These are phyloP conservation scores for Fusarium buxicola DNA, from an alignment of 2,329 filamentous ascomycete species.

Conservation along the genomic window DNA sequence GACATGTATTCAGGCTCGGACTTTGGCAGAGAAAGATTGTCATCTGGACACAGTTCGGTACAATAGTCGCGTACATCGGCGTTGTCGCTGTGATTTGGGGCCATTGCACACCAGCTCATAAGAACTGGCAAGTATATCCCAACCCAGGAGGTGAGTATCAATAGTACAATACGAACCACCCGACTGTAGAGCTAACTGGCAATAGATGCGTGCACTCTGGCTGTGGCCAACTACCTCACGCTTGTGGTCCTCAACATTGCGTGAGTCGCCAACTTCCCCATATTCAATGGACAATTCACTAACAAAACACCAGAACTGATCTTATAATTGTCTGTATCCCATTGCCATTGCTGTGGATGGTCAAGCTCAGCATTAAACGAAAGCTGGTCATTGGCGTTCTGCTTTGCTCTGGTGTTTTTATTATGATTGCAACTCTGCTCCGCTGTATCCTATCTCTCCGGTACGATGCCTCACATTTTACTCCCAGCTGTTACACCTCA, in stretches of 20 bases:
- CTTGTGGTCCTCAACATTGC: slow-evolving; percentile 53
- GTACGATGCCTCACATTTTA: not conserved
- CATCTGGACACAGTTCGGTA: slow-evolving; percentile 48
- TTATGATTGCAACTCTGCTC: slow-evolving; percentile 56
- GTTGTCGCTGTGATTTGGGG: slow-evolving; percentile 51
- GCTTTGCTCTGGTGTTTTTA: slow-evolving; percentile 58
- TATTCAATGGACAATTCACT: not conserved
- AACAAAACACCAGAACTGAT: slow-evolving; percentile 51
- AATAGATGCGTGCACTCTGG: slow-evolving; percentile 50
- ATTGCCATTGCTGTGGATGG: slow-evolving; percentile 54
- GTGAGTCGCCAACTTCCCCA: slow-evolving; percentile 37
- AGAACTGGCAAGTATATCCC: slow-evolving; percentile 56
- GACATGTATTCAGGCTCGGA: slow-evolving; percentile 46
- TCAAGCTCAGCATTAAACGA: slow-evolving; percentile 51
- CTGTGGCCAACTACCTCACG: slow-evolving; percentile 52
- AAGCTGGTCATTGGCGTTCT: slow-evolving; percentile 55
- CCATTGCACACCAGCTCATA: slow-evolving; percentile 53
- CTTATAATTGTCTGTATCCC: slow-evolving; percentile 54
- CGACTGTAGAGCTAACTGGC: not conserved
- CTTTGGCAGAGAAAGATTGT: slow-evolving; percentile 53
- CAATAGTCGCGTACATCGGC: slow-evolving; percentile 48
- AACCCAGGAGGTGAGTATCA: slow-evolving; percentile 53
- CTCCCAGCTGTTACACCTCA: fast-evolving
- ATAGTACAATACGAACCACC: not conserved
- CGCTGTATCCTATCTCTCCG: slow-evolving; percentile 54